These are phyloP conservation scores for Fusarium sp. DNA, from an alignment of 2,329 filamentous ascomycete genomes.

Conservation along the genomic window DNA sequence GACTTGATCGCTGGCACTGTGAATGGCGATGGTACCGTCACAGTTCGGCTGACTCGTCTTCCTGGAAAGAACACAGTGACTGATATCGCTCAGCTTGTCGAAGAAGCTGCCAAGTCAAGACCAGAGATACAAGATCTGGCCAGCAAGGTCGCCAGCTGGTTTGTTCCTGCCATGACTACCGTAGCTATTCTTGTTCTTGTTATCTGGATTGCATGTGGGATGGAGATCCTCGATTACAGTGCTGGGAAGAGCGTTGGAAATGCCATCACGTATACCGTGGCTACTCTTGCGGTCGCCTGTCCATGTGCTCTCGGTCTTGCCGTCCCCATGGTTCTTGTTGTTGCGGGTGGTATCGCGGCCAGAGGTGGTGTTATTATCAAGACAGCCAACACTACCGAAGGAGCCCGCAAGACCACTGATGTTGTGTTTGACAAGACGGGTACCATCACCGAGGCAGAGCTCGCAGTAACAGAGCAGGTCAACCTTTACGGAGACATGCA, in stretches of 20 bases:
- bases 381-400: slow-evolving; percentile 66
- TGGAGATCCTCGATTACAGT: slow-evolving; percentile 54
- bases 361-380: slow-evolving; percentile 72
- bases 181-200: slow-evolving; percentile 60
- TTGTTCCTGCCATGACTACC: slow-evolving; percentile 67
- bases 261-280: slow-evolving; percentile 54
- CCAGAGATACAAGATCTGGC: slow-evolving; percentile 70
- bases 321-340: slow-evolving; percentile 75
- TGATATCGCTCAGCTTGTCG: slow-evolving; percentile 69
- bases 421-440: slow-evolving; percentile 77
- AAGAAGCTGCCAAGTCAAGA: slow-evolving; percentile 70
- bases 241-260: slow-evolving; percentile 45
- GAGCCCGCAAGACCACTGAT: slow-evolving; percentile 65
- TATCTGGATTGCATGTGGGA: slow-evolving; percentile 9
- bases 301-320: slow-evolving; percentile 75
- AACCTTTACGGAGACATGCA: not conserved
- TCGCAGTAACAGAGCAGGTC: slow-evolving; percentile 27
- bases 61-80: slow-evolving; percentile 70
- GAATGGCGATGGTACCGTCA: slow-evolving; percentile 60
- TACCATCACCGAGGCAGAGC: slow-evolving; percentile 67
- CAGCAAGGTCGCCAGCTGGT: slow-evolving; percentile 68
- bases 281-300: slow-evolving; percentile 72
- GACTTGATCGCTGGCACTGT: slow-evolving; percentile 15
- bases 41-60: slow-evolving; percentile 63
- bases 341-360: slow-evolving; percentile 70